phyloP scores from a whole-genome alignment of 1,284 basidiomycete species.

The Kalmanozyma brasiliensis region DNA sequence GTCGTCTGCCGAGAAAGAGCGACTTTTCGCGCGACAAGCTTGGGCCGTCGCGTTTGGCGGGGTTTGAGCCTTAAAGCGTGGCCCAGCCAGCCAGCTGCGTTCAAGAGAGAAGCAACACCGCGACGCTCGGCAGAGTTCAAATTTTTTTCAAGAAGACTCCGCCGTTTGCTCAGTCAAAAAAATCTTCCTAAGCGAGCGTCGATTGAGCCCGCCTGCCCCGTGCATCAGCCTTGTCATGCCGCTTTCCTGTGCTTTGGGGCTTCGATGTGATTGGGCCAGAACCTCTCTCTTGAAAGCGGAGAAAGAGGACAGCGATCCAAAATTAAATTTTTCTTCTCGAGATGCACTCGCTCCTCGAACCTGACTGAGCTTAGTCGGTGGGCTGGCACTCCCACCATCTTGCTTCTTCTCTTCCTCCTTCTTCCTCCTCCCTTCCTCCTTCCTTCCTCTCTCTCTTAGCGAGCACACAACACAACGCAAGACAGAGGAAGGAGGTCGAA shows the following conservation, averaged over 20 bases:
- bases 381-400: constrained; percentile 44
- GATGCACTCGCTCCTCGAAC: too few species aligned
- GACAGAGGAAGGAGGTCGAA: constrained; percentile 54
- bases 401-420: constrained; percentile 51
- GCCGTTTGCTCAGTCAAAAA: background rate
- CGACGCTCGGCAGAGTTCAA: constrained; percentile 6
- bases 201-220: too few species aligned
- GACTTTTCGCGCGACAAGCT: constrained; percentile 1
- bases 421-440: constrained; percentile 43
- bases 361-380: constrained; percentile 31
- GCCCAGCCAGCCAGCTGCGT: too few species aligned
- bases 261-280: constrained; percentile 5
- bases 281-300: constrained; percentile 2
- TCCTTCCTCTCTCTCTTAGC: constrained; percentile 53
- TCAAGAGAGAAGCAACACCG: constrained; percentile 9
- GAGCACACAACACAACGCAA: constrained; percentile 50
- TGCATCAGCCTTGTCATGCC: too few species aligned
- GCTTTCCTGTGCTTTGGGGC: too few species aligned
- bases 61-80: too few species aligned
- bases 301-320: background rate
- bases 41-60: constrained; percentile 7
- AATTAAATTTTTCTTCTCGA: constrained; percentile 3
- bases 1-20: background rate
- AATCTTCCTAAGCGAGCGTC: constrained; percentile 4
- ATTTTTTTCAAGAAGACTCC: constrained; percentile 3